These are phyloP conservation scores for Vanrija sp. DNA, from an alignment of 1,284 basidiomycete species.

Conservation along the genomic window DNA sequence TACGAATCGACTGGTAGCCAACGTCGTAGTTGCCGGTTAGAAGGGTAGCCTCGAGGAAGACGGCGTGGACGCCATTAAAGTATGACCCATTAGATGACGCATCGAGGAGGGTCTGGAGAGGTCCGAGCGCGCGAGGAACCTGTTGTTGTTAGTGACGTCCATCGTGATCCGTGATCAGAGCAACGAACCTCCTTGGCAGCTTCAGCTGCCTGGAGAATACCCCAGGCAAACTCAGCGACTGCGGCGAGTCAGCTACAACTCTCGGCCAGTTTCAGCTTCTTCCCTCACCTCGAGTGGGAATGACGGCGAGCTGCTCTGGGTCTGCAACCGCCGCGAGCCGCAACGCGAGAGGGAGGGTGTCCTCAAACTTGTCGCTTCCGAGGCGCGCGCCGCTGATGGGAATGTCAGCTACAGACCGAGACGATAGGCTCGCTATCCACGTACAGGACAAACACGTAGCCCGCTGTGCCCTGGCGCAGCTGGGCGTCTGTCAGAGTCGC, in stretches of 20 bases:
- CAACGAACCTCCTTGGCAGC: constrained; percentile 21
- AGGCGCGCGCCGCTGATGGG: neutral
- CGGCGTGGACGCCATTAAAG: constrained; percentile 33
- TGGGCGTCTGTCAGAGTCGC: constrained; percentile 11
- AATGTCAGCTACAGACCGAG: neutral
- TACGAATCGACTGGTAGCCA: neutral
- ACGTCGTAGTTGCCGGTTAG: constrained; percentile 5
- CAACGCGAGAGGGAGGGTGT: constrained; percentile 12
- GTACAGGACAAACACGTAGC: constrained; percentile 33
- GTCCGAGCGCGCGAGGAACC: constrained; percentile 6
- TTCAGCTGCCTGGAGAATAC: constrained; percentile 29
- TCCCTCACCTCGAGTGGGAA: constrained; percentile 8
- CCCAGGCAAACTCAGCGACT: constrained; percentile 33
- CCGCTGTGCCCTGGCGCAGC: constrained; percentile 19
- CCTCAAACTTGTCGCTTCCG: neutral
- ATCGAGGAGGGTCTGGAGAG: constrained; percentile 21
- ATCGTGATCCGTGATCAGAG: neutral
- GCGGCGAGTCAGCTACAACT: neutral
- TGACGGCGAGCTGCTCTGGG: constrained; percentile 9
- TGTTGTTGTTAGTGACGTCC: neutral
- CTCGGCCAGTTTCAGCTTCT: neutral
- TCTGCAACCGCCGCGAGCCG: constrained; percentile 13
- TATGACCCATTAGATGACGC: neutral
- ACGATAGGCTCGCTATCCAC: neutral
- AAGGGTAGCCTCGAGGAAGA: constrained; percentile 30